Evolutionary conservation across 805 yeast genomes (phyloP), one percentile per base, ranked within the genome.

Genomic region (Yarrowia alimentaria): DNA sequence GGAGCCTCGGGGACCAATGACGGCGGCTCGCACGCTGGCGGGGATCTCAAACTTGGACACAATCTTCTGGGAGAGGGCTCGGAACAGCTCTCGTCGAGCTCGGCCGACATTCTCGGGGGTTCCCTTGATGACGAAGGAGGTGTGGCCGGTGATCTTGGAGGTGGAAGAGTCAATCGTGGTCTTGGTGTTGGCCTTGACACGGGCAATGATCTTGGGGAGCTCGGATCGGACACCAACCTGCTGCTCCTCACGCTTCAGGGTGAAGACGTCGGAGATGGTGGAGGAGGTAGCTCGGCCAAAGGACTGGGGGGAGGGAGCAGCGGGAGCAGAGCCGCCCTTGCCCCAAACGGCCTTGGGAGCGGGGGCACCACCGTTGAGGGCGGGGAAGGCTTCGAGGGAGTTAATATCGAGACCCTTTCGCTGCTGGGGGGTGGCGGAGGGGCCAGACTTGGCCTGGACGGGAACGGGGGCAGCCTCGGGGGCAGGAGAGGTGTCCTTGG

Each of bases 1-100:
- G 59, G 75, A 77, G 64, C 98, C 98, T 64, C 83, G 85, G 34
- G 90, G 76, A 54, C 98, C 98, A 68, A 90, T 90, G 53, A 90
- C 78, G 43, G 78, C 76, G 6, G 94, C 76, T 67, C 93, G 78
- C 53, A 86, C 75, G 58, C 77, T 78, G 11, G 90, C 77, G 24
- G 98, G 97, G 49, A 90, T 78, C 22, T 74, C 64, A 62, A 90
- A 77, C 22, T 72, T 67, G 40, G 78, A 68, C 5, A 68, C 69
- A 52, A 83, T 78, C 51, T 94, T 94, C 64, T 81, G 83, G 29
- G 94, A 82, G 63, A 91, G 74, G 58, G 79, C 83, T 62, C 80
- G 81, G 55, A 85, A 75, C 53, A 91, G 75, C 56, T 84, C 85
- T 56, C 87, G 77, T 65, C 82, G 83, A 53, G 94, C 96, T 37